These are phyloP conservation scores for Penicillium freii DNA, from an alignment of 2,329 filamentous ascomycete genomes.

Conservation along the genomic window DNA sequence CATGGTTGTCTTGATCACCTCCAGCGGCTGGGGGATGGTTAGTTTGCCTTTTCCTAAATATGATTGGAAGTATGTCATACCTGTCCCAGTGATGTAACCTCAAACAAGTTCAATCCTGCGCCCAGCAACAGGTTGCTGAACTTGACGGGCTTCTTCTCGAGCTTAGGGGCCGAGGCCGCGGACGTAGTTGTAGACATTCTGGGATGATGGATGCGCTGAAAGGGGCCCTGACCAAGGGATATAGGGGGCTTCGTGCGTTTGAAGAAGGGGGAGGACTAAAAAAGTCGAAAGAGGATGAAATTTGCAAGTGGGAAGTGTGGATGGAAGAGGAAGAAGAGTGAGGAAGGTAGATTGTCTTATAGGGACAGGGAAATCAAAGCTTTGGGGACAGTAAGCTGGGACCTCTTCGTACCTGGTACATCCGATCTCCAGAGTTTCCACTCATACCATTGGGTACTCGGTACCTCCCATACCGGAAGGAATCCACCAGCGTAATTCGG, in stretches of 20 bases:
- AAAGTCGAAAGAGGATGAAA: conserved; percentile 14
- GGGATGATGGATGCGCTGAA: conserved; percentile 57
- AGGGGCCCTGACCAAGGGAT: conserved; percentile 98
- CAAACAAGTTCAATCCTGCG: conserved; percentile 92
- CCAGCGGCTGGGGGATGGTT: conserved; percentile 67
- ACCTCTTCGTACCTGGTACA: conserved; percentile 3
- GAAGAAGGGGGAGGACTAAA: conserved; percentile 25
- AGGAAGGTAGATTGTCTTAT: conserved; percentile 22
- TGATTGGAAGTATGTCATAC: conserved; percentile 35
- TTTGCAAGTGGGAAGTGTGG: conserved; percentile 13
- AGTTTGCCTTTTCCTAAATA: background rate
- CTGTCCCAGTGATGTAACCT: conserved; percentile 71
- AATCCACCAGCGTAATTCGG: conserved; percentile 7
- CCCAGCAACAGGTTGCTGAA: conserved; percentile 98
- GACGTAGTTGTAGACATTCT: conserved; percentile 53
- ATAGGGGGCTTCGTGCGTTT: conserved; percentile 78
- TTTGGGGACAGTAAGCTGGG: conserved; percentile 14
- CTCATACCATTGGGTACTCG: conserved; percentile 23
- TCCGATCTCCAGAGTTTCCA: conserved; percentile 14
- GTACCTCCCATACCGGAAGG: conserved; percentile 24
- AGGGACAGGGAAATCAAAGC: conserved; percentile 13
- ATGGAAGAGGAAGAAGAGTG: conserved; percentile 17
- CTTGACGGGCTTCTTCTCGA: conserved; percentile 99
- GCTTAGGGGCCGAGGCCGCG: conserved; percentile 53
- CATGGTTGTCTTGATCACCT: conserved; percentile 99